Percentiles rank a stretch among this genome's conserved stretches.
These are phyloP conservation scores for Rutstroemia sp. DNA, from an alignment of 2,329 filamentous ascomycete genomes.

Conservation along the genomic window DNA sequence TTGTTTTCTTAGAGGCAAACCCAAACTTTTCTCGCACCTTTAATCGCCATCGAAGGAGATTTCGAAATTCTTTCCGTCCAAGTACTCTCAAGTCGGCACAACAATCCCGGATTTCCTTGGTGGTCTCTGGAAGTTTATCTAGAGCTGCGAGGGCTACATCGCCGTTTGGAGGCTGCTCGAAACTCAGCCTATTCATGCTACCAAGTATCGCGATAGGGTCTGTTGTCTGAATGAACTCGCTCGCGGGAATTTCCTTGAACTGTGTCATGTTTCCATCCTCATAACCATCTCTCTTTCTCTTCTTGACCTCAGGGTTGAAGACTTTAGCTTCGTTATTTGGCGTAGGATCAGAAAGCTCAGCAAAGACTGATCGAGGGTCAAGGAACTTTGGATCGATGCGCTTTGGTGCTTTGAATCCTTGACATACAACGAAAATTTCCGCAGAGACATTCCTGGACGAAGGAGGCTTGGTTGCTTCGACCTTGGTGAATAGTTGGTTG, in stretches of 20 bases:
- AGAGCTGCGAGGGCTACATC: slow-evolving; percentile 84
- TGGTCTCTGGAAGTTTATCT: slow-evolving; percentile 80
- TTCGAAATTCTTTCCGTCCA: slow-evolving; percentile 89
- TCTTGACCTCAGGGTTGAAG: slow-evolving; percentile 95
- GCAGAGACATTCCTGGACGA: slow-evolving; percentile 94
- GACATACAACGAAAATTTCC: slow-evolving; percentile 97
- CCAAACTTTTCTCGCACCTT: slow-evolving; percentile 88
- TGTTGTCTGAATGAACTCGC: slow-evolving; percentile 86
- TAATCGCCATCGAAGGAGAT: slow-evolving; percentile 81
- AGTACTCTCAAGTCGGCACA: slow-evolving; percentile 83
- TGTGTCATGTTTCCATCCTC: slow-evolving; percentile 93
- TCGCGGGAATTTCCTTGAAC: slow-evolving; percentile 81
- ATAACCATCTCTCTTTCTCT: slow-evolving; percentile 94
- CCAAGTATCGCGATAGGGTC: slow-evolving; percentile 93
- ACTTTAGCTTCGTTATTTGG: slow-evolving; percentile 98
- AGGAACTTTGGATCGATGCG: slow-evolving; percentile 86
- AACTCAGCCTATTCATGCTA: slow-evolving; percentile 74
- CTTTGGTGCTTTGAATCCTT: slow-evolving; percentile 92
- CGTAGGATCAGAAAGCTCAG: slow-evolving; percentile 75
- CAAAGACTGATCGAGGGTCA: slow-evolving; percentile 84
- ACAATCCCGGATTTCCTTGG: slow-evolving; percentile 68
- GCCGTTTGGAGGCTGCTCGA: slow-evolving; percentile 70
- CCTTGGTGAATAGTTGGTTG: slow-evolving; percentile 90
- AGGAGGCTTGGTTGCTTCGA: slow-evolving; percentile 95
- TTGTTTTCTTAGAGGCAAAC: slow-evolving; percentile 58